These are phyloP conservation scores for Croton setiger DNA, from an alignment of 441 rosid genomes.

Conservation along the genomic window DNA sequence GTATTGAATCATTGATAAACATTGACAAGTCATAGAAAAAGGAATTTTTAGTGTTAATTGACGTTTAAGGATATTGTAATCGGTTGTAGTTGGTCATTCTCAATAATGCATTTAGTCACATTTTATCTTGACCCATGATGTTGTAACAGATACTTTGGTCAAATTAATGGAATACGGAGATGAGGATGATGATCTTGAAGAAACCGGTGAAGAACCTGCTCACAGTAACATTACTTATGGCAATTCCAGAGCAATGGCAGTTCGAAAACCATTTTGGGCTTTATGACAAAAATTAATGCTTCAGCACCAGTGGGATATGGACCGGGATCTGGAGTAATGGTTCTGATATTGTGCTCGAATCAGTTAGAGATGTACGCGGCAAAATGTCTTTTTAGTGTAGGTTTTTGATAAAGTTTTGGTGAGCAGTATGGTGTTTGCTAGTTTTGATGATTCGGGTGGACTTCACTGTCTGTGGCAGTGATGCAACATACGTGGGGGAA, in stretches of 20 bases:
- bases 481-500: background rate
- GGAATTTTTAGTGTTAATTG: no score
- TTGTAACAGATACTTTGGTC: slow-evolving; percentile 73
- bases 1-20: slow-evolving; percentile 28
- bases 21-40: background rate
- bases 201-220: slow-evolving; percentile 30
- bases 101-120: slow-evolving; percentile 1
- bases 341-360: background rate
- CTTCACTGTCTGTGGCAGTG: background rate
- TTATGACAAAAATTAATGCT: slow-evolving; percentile 24
- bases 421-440: background rate
- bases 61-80: background rate
- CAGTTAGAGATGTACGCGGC: background rate
- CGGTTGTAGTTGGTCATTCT: background rate
- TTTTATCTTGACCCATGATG: slow-evolving; percentile 1
- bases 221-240: slow-evolving; percentile 18
- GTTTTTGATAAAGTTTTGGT: background rate
- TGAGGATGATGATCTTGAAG: slow-evolving; percentile 68
- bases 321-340: background rate
- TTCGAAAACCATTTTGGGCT: slow-evolving; percentile 72
- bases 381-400: background rate
- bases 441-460: background rate
- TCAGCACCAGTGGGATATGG: slow-evolving; percentile 3
- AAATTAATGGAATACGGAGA: slow-evolving; percentile 94
- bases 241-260: slow-evolving; percentile 22